These are phyloP conservation scores for Aspergillus texensis DNA, from an alignment of 2,329 filamentous ascomycete genomes.

Conservation along the genomic window DNA sequence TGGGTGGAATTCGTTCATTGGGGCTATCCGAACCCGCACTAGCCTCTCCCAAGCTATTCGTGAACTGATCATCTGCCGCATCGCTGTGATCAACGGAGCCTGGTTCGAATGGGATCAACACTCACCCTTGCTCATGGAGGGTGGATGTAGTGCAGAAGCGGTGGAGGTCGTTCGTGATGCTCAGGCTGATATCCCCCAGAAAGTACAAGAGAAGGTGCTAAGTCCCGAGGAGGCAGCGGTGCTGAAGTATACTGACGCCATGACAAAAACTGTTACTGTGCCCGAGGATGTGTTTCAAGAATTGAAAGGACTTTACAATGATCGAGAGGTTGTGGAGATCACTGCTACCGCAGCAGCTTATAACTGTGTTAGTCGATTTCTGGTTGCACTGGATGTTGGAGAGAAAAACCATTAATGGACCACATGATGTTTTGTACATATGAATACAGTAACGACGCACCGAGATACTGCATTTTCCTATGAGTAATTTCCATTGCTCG, in stretches of 20 bases:
- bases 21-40: slow-evolving; percentile 57
- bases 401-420: slow-evolving; percentile 39
- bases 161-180: slow-evolving; percentile 38
- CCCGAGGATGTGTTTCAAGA: slow-evolving; percentile 67
- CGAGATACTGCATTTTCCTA: too few relatives aligned
- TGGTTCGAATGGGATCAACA: slow-evolving; percentile 88
- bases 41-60: slow-evolving; percentile 57
- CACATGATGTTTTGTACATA: slow-evolving; percentile 1
- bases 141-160: slow-evolving; percentile 56
- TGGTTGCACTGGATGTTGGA: slow-evolving; percentile 74
- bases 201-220: slow-evolving; percentile 41
- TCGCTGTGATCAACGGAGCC: slow-evolving; percentile 77
- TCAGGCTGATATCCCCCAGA: slow-evolving; percentile 32
- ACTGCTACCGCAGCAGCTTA: slow-evolving; percentile 78
- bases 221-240: slow-evolving; percentile 68
- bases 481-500: background rate
- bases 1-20: slow-evolving; percentile 62
- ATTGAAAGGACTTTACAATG: slow-evolving; percentile 64
- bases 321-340: slow-evolving; percentile 78
- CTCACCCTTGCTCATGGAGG: slow-evolving; percentile 67
- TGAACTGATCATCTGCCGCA: slow-evolving; percentile 78
- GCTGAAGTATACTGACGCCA: slow-evolving; percentile 76
- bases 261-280: slow-evolving; percentile 75
- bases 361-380: slow-evolving; percentile 81
- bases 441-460: slow-evolving; percentile 1